phyloP scores from a whole-genome alignment of 768 basidiomycete species.

The Trametes elegans region DNA sequence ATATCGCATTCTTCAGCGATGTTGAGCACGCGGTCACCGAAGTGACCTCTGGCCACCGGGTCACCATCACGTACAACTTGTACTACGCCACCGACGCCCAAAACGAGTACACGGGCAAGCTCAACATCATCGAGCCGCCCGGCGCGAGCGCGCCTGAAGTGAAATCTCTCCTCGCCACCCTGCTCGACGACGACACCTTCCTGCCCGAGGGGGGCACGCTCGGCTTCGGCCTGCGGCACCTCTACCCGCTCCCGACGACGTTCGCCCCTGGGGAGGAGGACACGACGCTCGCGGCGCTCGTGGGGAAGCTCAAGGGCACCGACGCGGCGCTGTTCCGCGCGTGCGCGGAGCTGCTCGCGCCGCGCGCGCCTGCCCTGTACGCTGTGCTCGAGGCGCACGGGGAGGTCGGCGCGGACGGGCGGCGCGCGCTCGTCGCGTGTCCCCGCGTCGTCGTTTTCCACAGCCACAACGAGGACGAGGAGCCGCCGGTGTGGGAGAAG shows the following conservation, averaged over 20 bases:
- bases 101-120: neutral
- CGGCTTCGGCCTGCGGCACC: conserved; percentile 39
- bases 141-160: conserved; percentile 13
- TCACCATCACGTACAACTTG: conserved; percentile 48
- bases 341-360: neutral
- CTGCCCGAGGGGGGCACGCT: conserved; percentile 38
- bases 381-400: conserved; percentile 10
- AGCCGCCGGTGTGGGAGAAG: conserved; percentile 8
- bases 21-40: conserved; percentile 44
- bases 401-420: conserved; percentile 9
- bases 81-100: conserved; percentile 18
- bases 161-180: conserved; percentile 17
- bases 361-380: conserved; percentile 1
- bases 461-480: conserved; percentile 30
- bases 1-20: conserved; percentile 44
- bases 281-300: conserved; percentile 1
- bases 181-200: conserved; percentile 35
- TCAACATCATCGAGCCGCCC: neutral
- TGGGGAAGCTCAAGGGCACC: conserved; percentile 5
- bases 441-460: conserved; percentile 29
- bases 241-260: conserved; percentile 23
- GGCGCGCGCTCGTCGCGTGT: conserved; percentile 32
- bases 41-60: conserved; percentile 40
- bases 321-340: conserved; percentile 10
- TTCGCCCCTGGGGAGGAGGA: neutral